Base-by-base conservation (phyloP, 192 early-diverging fungal genomes). In the Chytriomyces sp. region DNA sequence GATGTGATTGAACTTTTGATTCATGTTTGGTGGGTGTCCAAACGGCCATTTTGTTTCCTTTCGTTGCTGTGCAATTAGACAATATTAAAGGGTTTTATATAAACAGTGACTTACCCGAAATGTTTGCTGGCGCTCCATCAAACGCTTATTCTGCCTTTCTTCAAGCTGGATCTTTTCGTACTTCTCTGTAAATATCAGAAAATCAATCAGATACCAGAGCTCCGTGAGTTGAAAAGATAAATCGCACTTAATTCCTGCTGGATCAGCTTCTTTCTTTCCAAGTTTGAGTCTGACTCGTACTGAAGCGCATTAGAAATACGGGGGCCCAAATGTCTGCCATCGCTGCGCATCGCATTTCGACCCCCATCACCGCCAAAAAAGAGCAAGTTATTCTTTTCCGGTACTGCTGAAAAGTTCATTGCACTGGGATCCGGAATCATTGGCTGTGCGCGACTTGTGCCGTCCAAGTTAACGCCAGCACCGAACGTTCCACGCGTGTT, bases 41-140 rank as follows among this genome's bases (percentile, higher is more conserved):
- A 71, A 71, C 44, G 69, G 69, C 69, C 69, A 71, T 20, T 71
- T 71, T 43, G 16, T 13, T 64, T 23, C 18, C 66, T 43, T 67
- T 45, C 8, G 62, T 20, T 20, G 62, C 20, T 28, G 13, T 20
- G 9, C 1, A 35, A 64, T 20, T 10, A 26, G 5, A 64, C 35
- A 7, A 28, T n/a, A 3, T 59, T 59, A 3, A n/a, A 59, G 16
- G 1, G 57, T n/a, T 20, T 59, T 59, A 5, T 59, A n/a, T 65
- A 20, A 16, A 20, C 47, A 13, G 13, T 5, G 44, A 68, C 11
- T 68, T 45, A 48, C 67, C 9, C 43, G 69, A 57, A 13, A 13
- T 13, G 53, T 13, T 45, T 71, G 69, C 8, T 71, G 47, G 23
- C 24, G 23, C 44, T 71, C 57, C 45, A 44, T 20, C 13, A 57